phyloP scores from a whole-genome alignment of 495 filamentous ascomycete genomes.

The Geopyxis carbonaria region DNA sequence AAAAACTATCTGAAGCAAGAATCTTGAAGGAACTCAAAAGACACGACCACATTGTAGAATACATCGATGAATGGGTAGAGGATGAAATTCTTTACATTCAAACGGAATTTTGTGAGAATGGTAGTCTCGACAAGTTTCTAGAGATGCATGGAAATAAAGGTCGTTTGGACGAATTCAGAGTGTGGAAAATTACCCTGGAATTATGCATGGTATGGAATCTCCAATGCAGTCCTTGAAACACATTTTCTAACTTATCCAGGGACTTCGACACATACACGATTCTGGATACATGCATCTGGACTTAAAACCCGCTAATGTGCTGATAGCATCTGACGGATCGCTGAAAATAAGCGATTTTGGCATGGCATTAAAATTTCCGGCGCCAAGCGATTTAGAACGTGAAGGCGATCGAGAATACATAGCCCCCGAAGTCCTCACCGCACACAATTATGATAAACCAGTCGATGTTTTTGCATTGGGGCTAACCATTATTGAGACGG shows the following conservation, averaged over 20 bases:
- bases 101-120: constrained; percentile 89
- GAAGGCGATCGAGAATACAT: constrained; percentile 96
- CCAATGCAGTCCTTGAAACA: constrained; percentile 1
- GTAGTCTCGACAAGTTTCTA: constrained; percentile 71
- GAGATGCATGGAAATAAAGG: constrained; percentile 59
- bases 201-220: constrained; percentile 46
- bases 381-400: constrained; percentile 52
- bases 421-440: constrained; percentile 67
- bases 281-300: constrained; percentile 84
- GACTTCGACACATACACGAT: constrained; percentile 73
- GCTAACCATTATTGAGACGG: constrained; percentile 83
- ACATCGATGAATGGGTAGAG: constrained; percentile 72
- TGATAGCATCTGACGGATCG: constrained; percentile 78
- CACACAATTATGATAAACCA: constrained; percentile 61
- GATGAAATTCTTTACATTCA: constrained; percentile 76
- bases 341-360: constrained; percentile 96
- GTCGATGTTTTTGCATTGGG: constrained; percentile 88
- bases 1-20: constrained; percentile 63
- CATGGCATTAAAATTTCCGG: constrained; percentile 63
- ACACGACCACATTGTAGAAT: constrained; percentile 65
- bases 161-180: constrained; percentile 85
- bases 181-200: constrained; percentile 93
- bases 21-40: constrained; percentile 53
- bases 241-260: constrained; percentile 38
- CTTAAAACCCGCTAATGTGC: constrained; percentile 83